Conservation (phyloP, 345 rosid genomes). For the Populus pruinosa region DNA sequence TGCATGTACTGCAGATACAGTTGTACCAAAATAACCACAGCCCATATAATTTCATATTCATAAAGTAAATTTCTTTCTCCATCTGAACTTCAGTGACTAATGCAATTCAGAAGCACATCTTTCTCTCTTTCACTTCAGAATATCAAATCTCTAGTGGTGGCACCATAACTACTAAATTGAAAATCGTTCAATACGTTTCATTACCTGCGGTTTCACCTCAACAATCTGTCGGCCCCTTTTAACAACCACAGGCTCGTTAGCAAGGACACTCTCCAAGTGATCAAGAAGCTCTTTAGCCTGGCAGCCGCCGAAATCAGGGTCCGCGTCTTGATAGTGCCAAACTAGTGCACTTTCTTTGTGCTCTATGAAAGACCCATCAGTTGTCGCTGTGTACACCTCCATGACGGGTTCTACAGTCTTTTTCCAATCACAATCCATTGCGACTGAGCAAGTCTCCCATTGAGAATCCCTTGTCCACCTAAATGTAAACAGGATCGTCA, state of each 20-base stretch:
- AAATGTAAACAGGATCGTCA: not conserved
- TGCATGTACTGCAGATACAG: not conserved
- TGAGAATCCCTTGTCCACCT: slow-evolving; percentile 57
- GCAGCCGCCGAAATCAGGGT: slow-evolving; percentile 60
- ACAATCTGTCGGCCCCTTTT: slow-evolving; percentile 76
- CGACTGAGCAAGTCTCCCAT: slow-evolving; percentile 52
- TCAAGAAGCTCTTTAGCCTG: slow-evolving; percentile 86
- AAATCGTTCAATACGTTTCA: not conserved
- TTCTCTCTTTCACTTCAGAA: not conserved
- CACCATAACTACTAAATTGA: not conserved
- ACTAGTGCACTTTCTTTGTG: slow-evolving; percentile 77
- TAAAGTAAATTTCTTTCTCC: not conserved
- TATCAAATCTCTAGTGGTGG: not conserved
- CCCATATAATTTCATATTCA: not conserved
- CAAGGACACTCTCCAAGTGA: slow-evolving; percentile 80
- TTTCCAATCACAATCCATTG: slow-evolving; percentile 56
- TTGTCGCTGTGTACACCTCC: slow-evolving; percentile 66
- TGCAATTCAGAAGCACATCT: not conserved
- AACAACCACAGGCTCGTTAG: slow-evolving; percentile 83
- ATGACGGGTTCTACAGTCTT: slow-evolving; percentile 70
- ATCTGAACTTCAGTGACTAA: not conserved
- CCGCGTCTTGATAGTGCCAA: slow-evolving; percentile 82
- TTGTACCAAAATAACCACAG: not conserved
- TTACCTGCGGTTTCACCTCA: slow-evolving; percentile 94
- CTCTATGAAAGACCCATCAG: slow-evolving; percentile 82